Conservation (phyloP, 139 green algal genomes). For the Picochlorum costavermella region DNA sequence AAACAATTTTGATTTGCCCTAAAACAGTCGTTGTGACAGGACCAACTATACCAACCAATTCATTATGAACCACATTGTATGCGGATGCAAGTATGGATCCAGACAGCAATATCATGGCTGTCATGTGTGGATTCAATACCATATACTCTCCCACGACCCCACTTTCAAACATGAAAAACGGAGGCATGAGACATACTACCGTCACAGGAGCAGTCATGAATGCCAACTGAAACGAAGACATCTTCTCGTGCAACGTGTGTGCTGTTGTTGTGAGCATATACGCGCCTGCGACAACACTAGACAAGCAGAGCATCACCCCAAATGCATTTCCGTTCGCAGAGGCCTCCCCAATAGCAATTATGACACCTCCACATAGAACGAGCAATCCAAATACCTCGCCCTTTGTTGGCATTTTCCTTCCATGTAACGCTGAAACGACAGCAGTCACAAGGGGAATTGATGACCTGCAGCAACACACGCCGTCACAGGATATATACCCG, state of each 20-base stretch:
- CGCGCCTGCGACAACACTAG: background rate
- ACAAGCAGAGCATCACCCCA: conserved; percentile 5
- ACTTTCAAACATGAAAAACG: conserved; percentile 1
- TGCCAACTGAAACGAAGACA: conserved; percentile 7
- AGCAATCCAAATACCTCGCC: background rate
- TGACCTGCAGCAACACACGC: background rate
- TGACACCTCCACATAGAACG: background rate
- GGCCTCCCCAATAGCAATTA: conserved; percentile 2
- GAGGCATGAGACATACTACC: background rate
- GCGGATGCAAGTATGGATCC: background rate
- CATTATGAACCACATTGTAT: conserved; percentile 11
- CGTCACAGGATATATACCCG: background rate
- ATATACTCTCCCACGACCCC: background rate
- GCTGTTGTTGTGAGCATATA: conserved; percentile 5
- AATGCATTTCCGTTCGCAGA: conserved; percentile 1
- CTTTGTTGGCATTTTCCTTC: background rate
- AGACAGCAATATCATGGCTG: background rate
- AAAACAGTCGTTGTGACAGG: conserved; percentile 9
- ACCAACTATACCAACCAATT: conserved; percentile 3
- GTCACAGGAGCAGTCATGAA: conserved; percentile 7
- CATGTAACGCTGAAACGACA: background rate
- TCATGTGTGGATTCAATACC: background rate
- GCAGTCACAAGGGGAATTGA: conserved; percentile 6
- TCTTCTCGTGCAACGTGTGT: background rate
- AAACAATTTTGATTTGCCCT: conserved; percentile 8